These are phyloP conservation scores for Microcyclospora tardicrescens DNA, from an alignment of 2,329 filamentous ascomycete genomes.

Conservation along the genomic window DNA sequence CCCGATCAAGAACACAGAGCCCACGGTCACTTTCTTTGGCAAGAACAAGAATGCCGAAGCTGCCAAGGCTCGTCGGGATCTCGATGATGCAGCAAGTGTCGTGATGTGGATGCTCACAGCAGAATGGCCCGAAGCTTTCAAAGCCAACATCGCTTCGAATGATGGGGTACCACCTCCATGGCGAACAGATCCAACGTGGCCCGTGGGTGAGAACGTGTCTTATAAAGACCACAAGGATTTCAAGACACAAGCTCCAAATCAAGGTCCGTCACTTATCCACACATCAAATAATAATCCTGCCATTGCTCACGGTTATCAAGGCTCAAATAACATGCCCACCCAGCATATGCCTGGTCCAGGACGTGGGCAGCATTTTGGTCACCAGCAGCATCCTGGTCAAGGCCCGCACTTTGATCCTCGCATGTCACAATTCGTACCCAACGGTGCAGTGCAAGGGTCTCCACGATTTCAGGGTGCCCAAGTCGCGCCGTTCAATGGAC, in stretches of 20 bases:
- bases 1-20: conserved; percentile 4
- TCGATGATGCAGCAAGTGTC: conserved; percentile 43
- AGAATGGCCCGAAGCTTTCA: conserved; percentile 43
- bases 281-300: conserved; percentile 49
- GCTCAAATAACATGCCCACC: conserved; percentile 72
- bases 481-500: conserved; percentile 39
- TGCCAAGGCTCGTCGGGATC: conserved; percentile 27
- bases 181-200: conserved; percentile 77
- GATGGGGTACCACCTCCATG: conserved; percentile 74
- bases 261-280: conserved; percentile 51
- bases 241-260: conserved; percentile 42
- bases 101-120: conserved; percentile 51
- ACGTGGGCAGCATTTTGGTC: conserved; percentile 51
- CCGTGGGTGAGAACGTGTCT: conserved; percentile 61
- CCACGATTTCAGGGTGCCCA: conserved; percentile 56
- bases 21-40: conserved; percentile 15
- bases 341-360: conserved; percentile 55
- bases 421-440: conserved; percentile 70
- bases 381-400: conserved; percentile 28
- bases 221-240: conserved; percentile 68
- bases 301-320: conserved; percentile 68
- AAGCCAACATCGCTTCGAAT: conserved; percentile 57
- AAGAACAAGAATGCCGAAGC: conserved; percentile 7
- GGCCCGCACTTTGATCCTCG: conserved; percentile 65
- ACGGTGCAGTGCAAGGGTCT: conserved; percentile 68